Percentiles rank a stretch among this genome's conserved stretches.
Evolutionary conservation across 257 asterid genomes (phyloP).

Genomic region (Gynochthodes officinalis): DNA sequence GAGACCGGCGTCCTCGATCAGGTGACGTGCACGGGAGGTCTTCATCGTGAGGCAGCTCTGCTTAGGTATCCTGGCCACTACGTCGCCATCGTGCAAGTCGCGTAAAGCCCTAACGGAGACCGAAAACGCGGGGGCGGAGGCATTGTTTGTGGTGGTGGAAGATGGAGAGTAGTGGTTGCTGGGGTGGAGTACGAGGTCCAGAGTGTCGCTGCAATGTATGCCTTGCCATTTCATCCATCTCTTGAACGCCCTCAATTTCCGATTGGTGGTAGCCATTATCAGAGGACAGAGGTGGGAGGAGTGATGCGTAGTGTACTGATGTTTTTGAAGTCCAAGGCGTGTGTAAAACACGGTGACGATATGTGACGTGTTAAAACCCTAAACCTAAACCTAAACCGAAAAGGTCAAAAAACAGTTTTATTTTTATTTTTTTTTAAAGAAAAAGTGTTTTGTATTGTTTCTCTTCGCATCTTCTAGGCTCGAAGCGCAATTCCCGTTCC

Average conservation of each 20-base stretch:
- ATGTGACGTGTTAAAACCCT: no score
- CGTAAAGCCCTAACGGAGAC: constrained; percentile 54
- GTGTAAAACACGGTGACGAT: no score
- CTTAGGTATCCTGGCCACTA: constrained; percentile 82
- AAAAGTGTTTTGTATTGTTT: no score
- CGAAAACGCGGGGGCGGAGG: constrained; percentile 16
- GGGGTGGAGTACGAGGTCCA: constrained; percentile 29
- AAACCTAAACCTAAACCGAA: no score
- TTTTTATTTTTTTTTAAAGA: no score
- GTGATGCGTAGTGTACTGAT: no score
- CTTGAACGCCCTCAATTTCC: constrained; percentile 73
- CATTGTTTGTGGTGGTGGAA: no score
- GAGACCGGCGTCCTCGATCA: constrained; percentile 71
- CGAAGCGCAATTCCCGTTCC: no score
- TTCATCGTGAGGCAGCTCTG: constrained; percentile 74
- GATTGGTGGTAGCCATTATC: constrained; percentile 1
- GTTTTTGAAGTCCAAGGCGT: no score
- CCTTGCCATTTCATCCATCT: constrained; percentile 78
- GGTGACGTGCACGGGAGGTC: constrained; percentile 57
- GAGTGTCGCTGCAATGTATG: constrained; percentile 74
- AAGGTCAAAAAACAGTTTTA: no score
- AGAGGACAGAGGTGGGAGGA: not conserved
- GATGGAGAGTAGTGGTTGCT: no score
- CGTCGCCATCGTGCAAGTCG: constrained; percentile 71
- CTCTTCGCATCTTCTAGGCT: no score